Evolutionary conservation across 257 asterid species (phyloP), one percentile per base, ranked within the genome.

Genomic region (Gentiana dahurica): DNA sequence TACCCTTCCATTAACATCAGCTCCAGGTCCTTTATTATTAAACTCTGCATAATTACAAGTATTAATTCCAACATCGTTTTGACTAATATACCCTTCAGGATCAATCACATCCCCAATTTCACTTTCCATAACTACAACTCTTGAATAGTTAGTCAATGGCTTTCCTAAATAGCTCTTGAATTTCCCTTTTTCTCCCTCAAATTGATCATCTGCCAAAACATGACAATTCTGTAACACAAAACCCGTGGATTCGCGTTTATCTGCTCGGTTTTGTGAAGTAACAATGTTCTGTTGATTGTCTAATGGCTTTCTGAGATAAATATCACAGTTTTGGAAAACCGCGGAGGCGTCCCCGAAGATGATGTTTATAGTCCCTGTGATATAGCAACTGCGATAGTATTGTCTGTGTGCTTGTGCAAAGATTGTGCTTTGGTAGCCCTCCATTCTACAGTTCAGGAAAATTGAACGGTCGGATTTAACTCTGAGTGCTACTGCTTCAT

Each of bases 401-500:
- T 91, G 98, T 9, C 96, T 54, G 65, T 83, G 89, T 3, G 90
- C 65, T 50, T 77, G 88, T 5, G 79, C 88, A 50, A 82, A 83
- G 0, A 91, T 73, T 0, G 89, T 73, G 65, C 71, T 78, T 48
- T 91, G 86, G 73, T 69, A 83, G 0, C 90, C 97, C 46, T 85
- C 96, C 90, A 87, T 81, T 4, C 98, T 68, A 52, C 97, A 91
- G 57, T 77, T 85, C 13, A 85, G n/a, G 69, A 91, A 83, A 34
- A 79, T 61, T 2, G 86, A 59, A 0, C 77, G 84, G 63, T 87
- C 95, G 1, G 94, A 58, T 66, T 85, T 94, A 6, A 85, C 95
- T 12, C 95, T 63, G 4, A 91, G 78, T 9, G 98, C 98, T 62
- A 87, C 98, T 6, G 96, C 98, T 45, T 91, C 95, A 45, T 78